A percentile compares a stretch with the other conserved stretches of the same genome.
Conservation (phyloP, 1,284 basidiomycete genomes). For the Apiotrichum laibachii region DNA sequence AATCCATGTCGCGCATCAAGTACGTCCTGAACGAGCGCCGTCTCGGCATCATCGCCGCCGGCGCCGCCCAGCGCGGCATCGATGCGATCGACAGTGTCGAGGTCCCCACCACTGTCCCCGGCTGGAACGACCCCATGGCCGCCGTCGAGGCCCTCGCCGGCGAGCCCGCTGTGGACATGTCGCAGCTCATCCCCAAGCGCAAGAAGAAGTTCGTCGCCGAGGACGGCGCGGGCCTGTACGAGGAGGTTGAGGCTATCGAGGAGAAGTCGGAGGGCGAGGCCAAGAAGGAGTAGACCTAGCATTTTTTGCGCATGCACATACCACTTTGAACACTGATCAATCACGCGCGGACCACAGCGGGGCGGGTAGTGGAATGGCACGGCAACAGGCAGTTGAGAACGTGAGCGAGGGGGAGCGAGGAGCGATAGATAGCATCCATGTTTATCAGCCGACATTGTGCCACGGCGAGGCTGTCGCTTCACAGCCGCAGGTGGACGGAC, state of each 20-base stretch:
- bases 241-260: slow-evolving; percentile 22
- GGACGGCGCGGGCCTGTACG: slow-evolving; percentile 5
- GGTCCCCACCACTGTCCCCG: slow-evolving; percentile 10
- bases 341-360: too few relatives aligned
- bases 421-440: too few relatives aligned
- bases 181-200: not conserved
- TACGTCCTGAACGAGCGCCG: slow-evolving; percentile 88
- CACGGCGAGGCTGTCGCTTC: too few relatives aligned
- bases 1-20: slow-evolving; percentile 97
- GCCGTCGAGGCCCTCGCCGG: slow-evolving; percentile 14
- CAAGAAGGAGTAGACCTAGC: slow-evolving; percentile 6
- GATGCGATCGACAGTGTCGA: not conserved
- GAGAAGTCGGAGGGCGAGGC: slow-evolving; percentile 35
- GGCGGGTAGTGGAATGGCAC: too few relatives aligned
- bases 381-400: too few relatives aligned
- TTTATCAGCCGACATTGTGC: too few relatives aligned
- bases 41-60: slow-evolving; percentile 68
- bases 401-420: too few relatives aligned
- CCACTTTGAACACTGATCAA: too few relatives aligned
- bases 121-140: slow-evolving; percentile 11
- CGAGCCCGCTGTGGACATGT: slow-evolving; percentile 6
- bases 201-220: slow-evolving; percentile 11
- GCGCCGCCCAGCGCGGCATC: slow-evolving; percentile 16
- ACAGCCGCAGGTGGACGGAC: too few relatives aligned
- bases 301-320: too few relatives aligned